Evolutionary conservation across 345 rosid genomes (phyloP).

Genomic region (Barbarea vulgaris): DNA sequence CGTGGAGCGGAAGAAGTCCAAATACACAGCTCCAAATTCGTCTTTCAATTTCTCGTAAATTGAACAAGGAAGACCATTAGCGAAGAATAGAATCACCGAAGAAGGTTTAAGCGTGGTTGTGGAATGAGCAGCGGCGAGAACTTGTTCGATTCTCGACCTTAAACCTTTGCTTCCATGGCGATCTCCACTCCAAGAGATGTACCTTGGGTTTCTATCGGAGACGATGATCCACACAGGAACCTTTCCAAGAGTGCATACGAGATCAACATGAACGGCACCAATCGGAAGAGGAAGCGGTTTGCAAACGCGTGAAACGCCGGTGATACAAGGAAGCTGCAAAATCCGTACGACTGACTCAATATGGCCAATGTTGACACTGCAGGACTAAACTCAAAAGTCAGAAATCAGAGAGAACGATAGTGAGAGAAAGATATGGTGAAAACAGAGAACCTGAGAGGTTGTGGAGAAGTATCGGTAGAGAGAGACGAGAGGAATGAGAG

Average conservation of each 20-base stretch:
- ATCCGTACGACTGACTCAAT: constrained; percentile 69
- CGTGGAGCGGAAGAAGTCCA: constrained; percentile 25
- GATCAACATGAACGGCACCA: constrained; percentile 57
- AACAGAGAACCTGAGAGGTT: constrained; percentile 53
- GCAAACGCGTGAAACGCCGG: constrained; percentile 84
- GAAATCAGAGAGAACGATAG: background rate
- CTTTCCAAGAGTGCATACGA: constrained; percentile 65
- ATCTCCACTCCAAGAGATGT: constrained; percentile 57
- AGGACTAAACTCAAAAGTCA: background rate
- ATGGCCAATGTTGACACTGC: constrained; percentile 80
- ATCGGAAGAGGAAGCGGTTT: constrained; percentile 53
- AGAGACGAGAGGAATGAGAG: constrained; percentile 69
- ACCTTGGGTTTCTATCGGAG: constrained; percentile 79
- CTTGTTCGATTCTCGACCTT: constrained; percentile 50
- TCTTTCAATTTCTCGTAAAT: constrained; percentile 41
- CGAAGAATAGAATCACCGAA: constrained; percentile 68
- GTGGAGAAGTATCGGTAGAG: constrained; percentile 31
- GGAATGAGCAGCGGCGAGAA: constrained; percentile 57
- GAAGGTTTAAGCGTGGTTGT: constrained; percentile 52
- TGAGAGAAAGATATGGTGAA: background rate
- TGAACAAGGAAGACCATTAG: constrained; percentile 52
- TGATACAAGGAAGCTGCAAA: constrained; percentile 57
- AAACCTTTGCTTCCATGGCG: constrained; percentile 53
- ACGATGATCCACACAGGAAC: constrained; percentile 81
- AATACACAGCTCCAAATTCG: constrained; percentile 60